Percentiles rank a stretch among this genome's conserved stretches.
Evolutionary conservation across 2,329 filamentous ascomycete species (phyloP).

Genomic region (Colletotrichum sp.): DNA sequence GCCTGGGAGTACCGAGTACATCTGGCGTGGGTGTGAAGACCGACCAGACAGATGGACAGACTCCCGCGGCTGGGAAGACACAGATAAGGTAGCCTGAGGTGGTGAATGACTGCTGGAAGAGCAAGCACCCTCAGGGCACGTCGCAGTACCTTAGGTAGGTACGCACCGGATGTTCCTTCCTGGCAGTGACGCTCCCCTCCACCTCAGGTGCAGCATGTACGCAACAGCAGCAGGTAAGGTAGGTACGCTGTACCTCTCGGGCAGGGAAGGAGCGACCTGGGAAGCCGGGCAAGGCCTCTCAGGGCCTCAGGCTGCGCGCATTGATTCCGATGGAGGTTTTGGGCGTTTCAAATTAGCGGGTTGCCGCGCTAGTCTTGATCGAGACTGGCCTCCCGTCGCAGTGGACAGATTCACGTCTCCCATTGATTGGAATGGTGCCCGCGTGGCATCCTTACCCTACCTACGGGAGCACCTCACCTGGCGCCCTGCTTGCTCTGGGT

Average conservation of each 20-base stretch:
- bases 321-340: conserved; percentile 24
- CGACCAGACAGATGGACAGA: neutral
- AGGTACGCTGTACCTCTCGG: neutral
- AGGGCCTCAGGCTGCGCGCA: conserved; percentile 1
- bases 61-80: neutral
- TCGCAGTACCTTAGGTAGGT: neutral
- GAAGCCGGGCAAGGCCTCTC: neutral
- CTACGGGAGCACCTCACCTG: neutral
- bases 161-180: neutral
- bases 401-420: conserved; percentile 17
- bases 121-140: neutral
- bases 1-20: neutral
- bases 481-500: neutral
- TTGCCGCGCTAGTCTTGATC: conserved; percentile 14
- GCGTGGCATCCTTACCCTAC: neutral
- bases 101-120: neutral
- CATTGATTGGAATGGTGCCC: conserved; percentile 20
- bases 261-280: neutral
- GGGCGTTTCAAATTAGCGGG: conserved; percentile 25
- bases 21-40: neutral
- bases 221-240: neutral
- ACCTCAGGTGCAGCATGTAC: neutral
- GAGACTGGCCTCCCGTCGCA: conserved; percentile 1
- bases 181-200: neutral
- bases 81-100: neutral